Base-by-base conservation (phyloP, 169 alveolate genomes). In the Plasmodium cynomolgi region DNA sequence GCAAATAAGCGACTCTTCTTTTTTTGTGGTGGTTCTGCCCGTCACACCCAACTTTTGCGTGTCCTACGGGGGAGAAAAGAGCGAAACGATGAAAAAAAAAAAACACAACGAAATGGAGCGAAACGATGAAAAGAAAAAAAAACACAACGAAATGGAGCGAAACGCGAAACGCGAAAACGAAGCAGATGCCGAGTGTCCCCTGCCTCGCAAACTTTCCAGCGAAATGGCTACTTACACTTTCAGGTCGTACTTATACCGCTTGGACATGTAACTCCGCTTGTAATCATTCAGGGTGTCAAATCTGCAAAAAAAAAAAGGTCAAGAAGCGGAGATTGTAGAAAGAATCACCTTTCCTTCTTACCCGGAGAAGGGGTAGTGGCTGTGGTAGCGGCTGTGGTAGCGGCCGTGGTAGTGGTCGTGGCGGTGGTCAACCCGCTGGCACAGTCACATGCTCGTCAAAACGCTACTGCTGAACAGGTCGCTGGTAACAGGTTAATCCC, bases 251-350 rank as follows among this genome's bases (percentile, higher is more conserved):
- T 90, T 90, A 23, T 80, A 90, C 47, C 90, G 39, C 50, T 90
- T 85, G 17, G 94, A 90, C 71, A 81, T 58, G 23, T 33, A 90
- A 13, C 94, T 90, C 50, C 80, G 82, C 50, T 81, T 90, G 79
- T 90, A 90, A 7, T 90, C 94, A 33, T 90, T 56, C 90, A 90
- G 15, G 54, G 94, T 58, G 23, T 90, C 94, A 44, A 90, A 90
- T 80, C 94, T 90, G 17, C 29, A 73, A 88, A 33, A 79, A 39
- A 44, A 62, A 72, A 71, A 72, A 72, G 0, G 54, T 23, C n/a
- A 84, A 68, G 26, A 56, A 56, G 26, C 26, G 80, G 44, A 13
- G 26, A 20, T 56, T 39, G 26, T 5, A 20, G n/a, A 11, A 39
- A 26, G 26, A 1, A 7, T 34, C 9, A 39, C 17, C 2, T 13